A percentile compares a stretch with the other conserved stretches of the same genome.
phyloP scores from a whole-genome alignment of 2,329 filamentous ascomycete species.

The Fusarium temperatum region DNA sequence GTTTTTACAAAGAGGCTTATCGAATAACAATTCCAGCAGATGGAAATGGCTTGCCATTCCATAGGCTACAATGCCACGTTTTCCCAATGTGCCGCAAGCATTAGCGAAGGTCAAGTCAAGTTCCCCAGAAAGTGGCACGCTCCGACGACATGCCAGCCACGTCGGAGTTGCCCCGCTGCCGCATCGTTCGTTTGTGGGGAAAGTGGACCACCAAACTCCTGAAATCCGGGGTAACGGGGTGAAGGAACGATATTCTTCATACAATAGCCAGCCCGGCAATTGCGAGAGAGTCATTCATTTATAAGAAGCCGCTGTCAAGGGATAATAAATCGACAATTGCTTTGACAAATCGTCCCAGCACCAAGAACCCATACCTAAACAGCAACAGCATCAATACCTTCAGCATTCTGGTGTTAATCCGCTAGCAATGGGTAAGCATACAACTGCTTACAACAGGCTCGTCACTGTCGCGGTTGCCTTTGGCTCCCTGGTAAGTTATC shows the following conservation, averaged over 20 bases:
- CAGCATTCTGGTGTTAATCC: not conserved
- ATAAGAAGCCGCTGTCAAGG: not conserved
- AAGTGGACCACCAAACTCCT: not conserved
- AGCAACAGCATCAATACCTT: not conserved
- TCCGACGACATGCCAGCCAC: not conserved
- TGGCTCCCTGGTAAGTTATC: constrained; percentile 41
- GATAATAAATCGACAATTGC: too few relatives aligned
- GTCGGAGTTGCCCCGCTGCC: not conserved
- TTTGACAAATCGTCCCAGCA: not conserved
- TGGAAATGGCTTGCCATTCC: accelerated
- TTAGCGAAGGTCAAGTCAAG: accelerated
- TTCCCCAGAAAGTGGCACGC: not conserved
- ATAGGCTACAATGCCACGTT: accelerated
- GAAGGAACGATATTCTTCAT: not conserved
- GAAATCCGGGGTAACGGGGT: not conserved
- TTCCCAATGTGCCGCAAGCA: not conserved
- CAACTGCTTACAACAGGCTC: constrained; percentile 45
- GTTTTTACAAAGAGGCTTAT: accelerated
- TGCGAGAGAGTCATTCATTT: not conserved
- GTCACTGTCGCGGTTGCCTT: constrained; percentile 47
- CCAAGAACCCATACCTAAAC: accelerated
- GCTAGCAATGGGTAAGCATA: constrained; percentile 17
- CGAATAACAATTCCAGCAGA: accelerated
- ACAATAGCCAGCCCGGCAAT: not conserved
- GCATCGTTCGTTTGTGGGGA: not conserved